Conservation (phyloP, 495 filamentous ascomycete genomes). For the Aspergillus incahuasiensis region DNA sequence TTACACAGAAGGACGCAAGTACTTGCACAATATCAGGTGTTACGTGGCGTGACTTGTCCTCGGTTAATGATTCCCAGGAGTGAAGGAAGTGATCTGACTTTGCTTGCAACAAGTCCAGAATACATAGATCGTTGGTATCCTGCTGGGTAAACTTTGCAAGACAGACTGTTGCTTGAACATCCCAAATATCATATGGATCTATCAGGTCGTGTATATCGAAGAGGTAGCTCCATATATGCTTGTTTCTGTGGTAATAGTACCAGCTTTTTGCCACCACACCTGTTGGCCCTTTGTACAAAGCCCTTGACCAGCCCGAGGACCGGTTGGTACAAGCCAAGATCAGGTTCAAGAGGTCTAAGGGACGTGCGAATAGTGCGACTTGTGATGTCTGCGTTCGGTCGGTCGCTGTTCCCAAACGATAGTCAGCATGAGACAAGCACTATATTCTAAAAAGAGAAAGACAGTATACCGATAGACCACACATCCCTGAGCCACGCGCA, state of each 20-base stretch:
- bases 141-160: slow-evolving; percentile 25
- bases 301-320: slow-evolving; percentile 18
- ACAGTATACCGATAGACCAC: slow-evolving; percentile 70
- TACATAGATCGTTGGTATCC: slow-evolving; percentile 36
- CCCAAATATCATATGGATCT: slow-evolving; percentile 29
- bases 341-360: slow-evolving; percentile 34
- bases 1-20: slow-evolving; percentile 40
- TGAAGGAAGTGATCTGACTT: slow-evolving; percentile 44
- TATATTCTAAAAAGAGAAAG: not conserved
- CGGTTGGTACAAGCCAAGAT: slow-evolving; percentile 41
- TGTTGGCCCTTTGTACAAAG: slow-evolving; percentile 21
- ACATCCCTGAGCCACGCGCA: slow-evolving; percentile 74
- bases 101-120: slow-evolving; percentile 42
- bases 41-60: slow-evolving; percentile 40
- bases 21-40: slow-evolving; percentile 46
- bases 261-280: slow-evolving; percentile 31
- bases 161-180: slow-evolving; percentile 14
- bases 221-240: slow-evolving; percentile 31
- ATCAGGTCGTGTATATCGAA: slow-evolving; percentile 27
- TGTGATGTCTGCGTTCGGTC: slow-evolving; percentile 40
- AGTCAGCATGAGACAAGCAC: slow-evolving; percentile 15
- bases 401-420: slow-evolving; percentile 27
- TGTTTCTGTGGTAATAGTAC: slow-evolving; percentile 35
- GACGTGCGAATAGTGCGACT: slow-evolving; percentile 38
- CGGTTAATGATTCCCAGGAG: slow-evolving; percentile 37